A percentile compares a stretch with the other conserved stretches of the same genome.
Evolutionary conservation across 371 early-diverging fungal species (phyloP).

Genomic region (Mortierella sp.): DNA sequence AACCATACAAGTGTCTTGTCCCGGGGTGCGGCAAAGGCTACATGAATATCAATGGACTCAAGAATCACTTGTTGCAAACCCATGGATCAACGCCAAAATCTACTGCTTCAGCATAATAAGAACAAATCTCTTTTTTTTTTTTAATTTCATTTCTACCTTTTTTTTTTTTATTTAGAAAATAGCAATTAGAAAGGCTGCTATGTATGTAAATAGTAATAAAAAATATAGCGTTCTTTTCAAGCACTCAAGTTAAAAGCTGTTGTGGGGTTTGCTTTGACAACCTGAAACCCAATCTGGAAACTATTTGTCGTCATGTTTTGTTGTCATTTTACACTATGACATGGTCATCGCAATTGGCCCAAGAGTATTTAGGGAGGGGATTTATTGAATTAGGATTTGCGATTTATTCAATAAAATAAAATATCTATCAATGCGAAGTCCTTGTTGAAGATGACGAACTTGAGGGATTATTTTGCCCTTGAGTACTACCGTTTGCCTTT

Average conservation of each 20-base stretch:
- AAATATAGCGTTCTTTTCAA: slow-evolving; percentile 9
- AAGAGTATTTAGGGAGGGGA: too few species aligned
- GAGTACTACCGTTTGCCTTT: background rate
- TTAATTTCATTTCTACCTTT: background rate
- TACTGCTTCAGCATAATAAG: slow-evolving; percentile 13
- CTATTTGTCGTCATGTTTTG: too few species aligned
- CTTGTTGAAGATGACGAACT: background rate
- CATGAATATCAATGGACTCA: slow-evolving; percentile 44
- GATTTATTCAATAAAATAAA: too few species aligned
- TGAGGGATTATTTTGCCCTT: background rate
- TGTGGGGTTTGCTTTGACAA: too few species aligned
- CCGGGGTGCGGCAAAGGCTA: slow-evolving; percentile 52
- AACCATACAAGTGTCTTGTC: slow-evolving; percentile 42
- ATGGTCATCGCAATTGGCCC: too few species aligned
- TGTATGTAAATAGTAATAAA: slow-evolving; percentile 14
- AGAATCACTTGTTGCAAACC: slow-evolving; percentile 41
- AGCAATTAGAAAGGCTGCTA: slow-evolving; percentile 11
- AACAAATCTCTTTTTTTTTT: slow-evolving; percentile 1
- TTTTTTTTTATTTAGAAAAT: background rate
- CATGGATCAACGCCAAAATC: slow-evolving; percentile 49
- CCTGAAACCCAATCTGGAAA: too few species aligned
- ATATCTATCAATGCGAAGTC: background rate
- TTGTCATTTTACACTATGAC: too few species aligned
- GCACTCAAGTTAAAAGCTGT: background rate
- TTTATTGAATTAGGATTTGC: too few species aligned